phyloP scores from a whole-genome alignment of 768 basidiomycete species.

The Mycena albidolilacea region DNA sequence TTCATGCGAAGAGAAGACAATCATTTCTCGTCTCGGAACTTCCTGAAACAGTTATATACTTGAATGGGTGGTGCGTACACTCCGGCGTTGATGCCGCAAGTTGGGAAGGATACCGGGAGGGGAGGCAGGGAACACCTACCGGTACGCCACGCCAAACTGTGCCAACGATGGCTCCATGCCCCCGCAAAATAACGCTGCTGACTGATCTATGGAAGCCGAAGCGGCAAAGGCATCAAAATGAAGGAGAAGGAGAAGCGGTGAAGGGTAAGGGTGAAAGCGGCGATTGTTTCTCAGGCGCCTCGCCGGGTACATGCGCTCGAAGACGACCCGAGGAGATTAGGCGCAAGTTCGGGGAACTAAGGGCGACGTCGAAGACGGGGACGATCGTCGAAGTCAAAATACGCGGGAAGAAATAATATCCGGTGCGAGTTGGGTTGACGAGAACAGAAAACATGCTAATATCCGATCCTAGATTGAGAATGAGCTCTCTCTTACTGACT shows the following conservation, averaged over 20 bases:
- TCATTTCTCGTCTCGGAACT: not conserved
- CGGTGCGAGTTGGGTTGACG: not conserved
- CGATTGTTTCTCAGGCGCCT: constrained; percentile 26
- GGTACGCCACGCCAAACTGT: not conserved
- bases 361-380: constrained; percentile 13
- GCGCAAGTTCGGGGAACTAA: constrained; percentile 26
- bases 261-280: constrained; percentile 10
- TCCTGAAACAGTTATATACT: not conserved
- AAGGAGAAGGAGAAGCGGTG: constrained; percentile 12
- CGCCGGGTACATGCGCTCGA: constrained; percentile 21
- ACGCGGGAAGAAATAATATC: constrained; percentile 12
- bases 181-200: constrained; percentile 14
- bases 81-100: not conserved
- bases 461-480: too few relatives aligned
- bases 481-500: too few relatives aligned
- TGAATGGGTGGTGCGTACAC: not conserved
- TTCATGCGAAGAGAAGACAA: constrained; percentile 7
- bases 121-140: not conserved
- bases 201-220: constrained; percentile 22
- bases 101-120: not conserved
- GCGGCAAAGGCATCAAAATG: constrained; percentile 10
- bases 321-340: constrained; percentile 26
- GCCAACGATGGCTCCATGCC: not conserved
- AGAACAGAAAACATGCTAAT: too few relatives aligned
- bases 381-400: not conserved